A percentile compares a stretch with the other conserved stretches of the same genome.
Conservation (phyloP, 371 early-diverging fungal species). For the Mucor sp. region DNA sequence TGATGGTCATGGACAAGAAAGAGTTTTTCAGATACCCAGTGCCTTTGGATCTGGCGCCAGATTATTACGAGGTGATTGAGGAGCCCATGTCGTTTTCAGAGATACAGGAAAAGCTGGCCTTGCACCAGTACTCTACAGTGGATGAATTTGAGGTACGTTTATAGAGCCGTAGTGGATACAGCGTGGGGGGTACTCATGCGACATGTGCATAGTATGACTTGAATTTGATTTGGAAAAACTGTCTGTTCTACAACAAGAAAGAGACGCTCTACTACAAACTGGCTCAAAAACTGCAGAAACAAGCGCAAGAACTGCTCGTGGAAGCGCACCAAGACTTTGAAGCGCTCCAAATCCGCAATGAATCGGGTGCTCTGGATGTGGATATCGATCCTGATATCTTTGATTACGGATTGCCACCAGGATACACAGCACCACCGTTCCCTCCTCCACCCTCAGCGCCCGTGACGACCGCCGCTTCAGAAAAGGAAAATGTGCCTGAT, state of each 20-base stretch:
- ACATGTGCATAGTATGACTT: constrained; percentile 58
- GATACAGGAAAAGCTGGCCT: constrained; percentile 46
- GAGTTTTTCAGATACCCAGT: constrained; percentile 70
- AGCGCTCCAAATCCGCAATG: constrained; percentile 35
- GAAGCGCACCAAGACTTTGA: constrained; percentile 47
- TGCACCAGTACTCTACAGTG: constrained; percentile 38
- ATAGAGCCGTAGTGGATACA: too few relatives aligned
- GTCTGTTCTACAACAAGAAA: constrained; percentile 74
- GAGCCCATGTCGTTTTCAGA: constrained; percentile 63
- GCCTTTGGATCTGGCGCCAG: constrained; percentile 75
- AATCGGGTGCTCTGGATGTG: constrained; percentile 50
- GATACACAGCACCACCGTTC: background rate
- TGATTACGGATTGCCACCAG: constrained; percentile 25
- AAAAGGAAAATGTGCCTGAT: background rate
- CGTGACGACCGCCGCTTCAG: background rate
- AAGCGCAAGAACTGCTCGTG: constrained; percentile 33
- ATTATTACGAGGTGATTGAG: constrained; percentile 75
- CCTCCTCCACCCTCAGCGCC: background rate
- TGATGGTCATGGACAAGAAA: constrained; percentile 60
- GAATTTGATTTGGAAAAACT: constrained; percentile 73
- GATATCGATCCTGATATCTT: constrained; percentile 59
- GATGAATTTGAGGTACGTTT: constrained; percentile 46
- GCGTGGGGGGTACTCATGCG: too few relatives aligned
- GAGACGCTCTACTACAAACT: constrained; percentile 74
- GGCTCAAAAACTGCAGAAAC: constrained; percentile 56